Evolutionary conservation across 352 stramenopile genomes (phyloP).

Genomic region (Pythium insidiosum): DNA sequence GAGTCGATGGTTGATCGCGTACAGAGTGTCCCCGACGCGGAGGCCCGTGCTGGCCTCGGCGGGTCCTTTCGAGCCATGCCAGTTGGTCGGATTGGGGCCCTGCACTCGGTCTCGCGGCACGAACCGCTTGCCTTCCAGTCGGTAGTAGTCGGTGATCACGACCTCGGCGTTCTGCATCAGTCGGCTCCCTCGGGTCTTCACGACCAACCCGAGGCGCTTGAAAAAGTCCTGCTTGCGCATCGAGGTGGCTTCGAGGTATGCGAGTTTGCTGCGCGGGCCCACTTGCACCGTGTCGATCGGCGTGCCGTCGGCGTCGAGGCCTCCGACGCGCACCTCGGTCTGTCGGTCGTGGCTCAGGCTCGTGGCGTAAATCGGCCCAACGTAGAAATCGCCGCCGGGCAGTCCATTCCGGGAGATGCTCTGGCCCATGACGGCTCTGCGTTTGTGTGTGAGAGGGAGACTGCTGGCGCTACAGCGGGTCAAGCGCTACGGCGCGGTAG

Average conservation of each 20-base stretch:
- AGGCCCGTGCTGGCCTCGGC: constrained; percentile 65
- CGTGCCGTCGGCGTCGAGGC: constrained; percentile 20
- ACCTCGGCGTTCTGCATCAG: constrained; percentile 82
- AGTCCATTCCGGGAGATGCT: constrained; percentile 46
- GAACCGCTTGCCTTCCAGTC: constrained; percentile 71
- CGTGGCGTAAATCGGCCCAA: constrained; percentile 75
- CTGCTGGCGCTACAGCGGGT: no score
- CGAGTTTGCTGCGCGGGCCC: constrained; percentile 53
- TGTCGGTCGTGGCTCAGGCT: constrained; percentile 81
- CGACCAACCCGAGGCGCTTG: constrained; percentile 65
- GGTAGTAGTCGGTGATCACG: constrained; percentile 72
- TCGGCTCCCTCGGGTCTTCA: constrained; percentile 78
- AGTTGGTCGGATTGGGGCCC: constrained; percentile 48
- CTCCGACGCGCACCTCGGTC: constrained; percentile 70
- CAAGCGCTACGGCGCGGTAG: no score
- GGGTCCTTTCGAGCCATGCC: constrained; percentile 62
- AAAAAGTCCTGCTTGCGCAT: constrained; percentile 71
- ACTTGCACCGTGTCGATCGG: constrained; percentile 54
- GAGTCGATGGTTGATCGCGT: constrained; percentile 82
- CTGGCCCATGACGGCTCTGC: constrained; percentile 49
- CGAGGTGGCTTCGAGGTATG: constrained; percentile 48
- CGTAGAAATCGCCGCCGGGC: constrained; percentile 71
- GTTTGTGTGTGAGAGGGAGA: neutral
- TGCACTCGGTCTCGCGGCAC: constrained; percentile 65
- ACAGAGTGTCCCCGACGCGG: constrained; percentile 72